Conservation (phyloP, 805 yeast species). For the Metschnikowia sp. region DNA sequence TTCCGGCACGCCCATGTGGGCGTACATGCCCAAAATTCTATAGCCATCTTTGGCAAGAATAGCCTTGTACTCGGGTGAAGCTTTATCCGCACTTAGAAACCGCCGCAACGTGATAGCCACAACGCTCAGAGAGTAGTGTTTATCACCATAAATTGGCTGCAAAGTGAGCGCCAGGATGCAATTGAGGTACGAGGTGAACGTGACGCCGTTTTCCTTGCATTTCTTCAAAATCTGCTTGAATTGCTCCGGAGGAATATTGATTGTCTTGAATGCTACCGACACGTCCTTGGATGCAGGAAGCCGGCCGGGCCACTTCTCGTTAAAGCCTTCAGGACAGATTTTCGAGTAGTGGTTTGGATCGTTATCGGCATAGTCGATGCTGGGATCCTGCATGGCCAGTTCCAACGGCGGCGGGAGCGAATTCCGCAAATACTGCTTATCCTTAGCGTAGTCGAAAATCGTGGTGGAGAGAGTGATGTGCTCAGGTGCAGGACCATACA, state of each 20-base stretch:
- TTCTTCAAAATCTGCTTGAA: constrained; percentile 21
- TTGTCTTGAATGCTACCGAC: constrained; percentile 23
- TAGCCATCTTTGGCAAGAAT: constrained; percentile 19
- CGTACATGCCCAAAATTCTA: constrained; percentile 31
- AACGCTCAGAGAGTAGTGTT: constrained; percentile 22
- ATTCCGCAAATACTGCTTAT: constrained; percentile 19
- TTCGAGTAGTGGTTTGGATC: constrained; percentile 25
- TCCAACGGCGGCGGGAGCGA: constrained; percentile 38
- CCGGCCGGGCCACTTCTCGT: constrained; percentile 33
- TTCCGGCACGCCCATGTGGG: constrained; percentile 32
- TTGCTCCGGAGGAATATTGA: constrained; percentile 26
- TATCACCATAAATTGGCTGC: constrained; percentile 26
- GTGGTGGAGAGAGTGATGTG: constrained; percentile 3
- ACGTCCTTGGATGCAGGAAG: constrained; percentile 16
- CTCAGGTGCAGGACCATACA: constrained; percentile 11
- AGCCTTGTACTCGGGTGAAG: constrained; percentile 16
- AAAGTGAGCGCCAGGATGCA: constrained; percentile 25
- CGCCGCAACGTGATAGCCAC: constrained; percentile 36
- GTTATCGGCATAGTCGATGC: constrained; percentile 25
- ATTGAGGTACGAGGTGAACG: constrained; percentile 32
- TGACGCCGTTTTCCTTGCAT: constrained; percentile 29
- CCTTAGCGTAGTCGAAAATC: constrained; percentile 23
- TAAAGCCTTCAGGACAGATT: constrained; percentile 18
- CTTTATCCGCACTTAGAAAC: constrained; percentile 13
- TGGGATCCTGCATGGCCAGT: constrained; percentile 23